Percentiles rank a stretch among this genome's conserved stretches.
Evolutionary conservation across 441 rosid species (phyloP).

Genomic region (Croton laevigatus): DNA sequence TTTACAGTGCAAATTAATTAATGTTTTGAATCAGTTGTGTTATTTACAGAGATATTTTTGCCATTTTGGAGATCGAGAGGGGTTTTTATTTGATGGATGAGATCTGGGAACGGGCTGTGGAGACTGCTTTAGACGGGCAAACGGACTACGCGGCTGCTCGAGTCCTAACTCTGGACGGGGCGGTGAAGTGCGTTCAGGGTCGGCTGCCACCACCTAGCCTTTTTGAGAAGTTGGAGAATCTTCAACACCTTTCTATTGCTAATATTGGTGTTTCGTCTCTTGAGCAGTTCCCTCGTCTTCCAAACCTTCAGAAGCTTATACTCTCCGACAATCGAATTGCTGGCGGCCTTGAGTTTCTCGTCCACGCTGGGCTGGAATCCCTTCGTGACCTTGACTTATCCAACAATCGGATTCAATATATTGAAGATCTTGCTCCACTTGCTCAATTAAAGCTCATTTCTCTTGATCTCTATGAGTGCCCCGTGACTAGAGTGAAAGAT

Average conservation of each 20-base stretch:
- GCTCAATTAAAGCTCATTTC: conserved; percentile 57
- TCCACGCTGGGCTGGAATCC: conserved; percentile 57
- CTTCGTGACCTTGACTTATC: conserved; percentile 67
- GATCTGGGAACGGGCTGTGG: conserved; percentile 78
- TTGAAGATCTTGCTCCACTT: conserved; percentile 68
- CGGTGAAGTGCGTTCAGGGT: conserved; percentile 62
- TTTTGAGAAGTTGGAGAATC: conserved; percentile 57
- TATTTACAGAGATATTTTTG: neutral
- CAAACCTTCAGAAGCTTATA: conserved; percentile 51
- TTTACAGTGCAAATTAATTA: neutral
- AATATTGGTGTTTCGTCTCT: conserved; percentile 59
- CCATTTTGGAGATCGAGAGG: neutral
- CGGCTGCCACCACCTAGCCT: conserved; percentile 55
- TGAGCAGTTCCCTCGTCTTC: conserved; percentile 61
- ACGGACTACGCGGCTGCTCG: conserved; percentile 41
- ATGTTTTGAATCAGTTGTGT: neutral
- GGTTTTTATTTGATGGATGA: conserved; percentile 50
- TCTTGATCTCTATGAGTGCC: conserved; percentile 77
- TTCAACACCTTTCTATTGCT: conserved; percentile 62
- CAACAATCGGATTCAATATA: conserved; percentile 62
- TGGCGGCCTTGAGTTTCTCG: conserved; percentile 59
- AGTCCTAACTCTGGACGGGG: conserved; percentile 61
- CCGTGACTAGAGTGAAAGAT: conserved; percentile 66
- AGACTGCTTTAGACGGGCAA: conserved; percentile 64
- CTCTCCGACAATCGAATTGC: conserved; percentile 67